These are phyloP conservation scores for Capsaspora owczarzaki DNA, from an alignment of 78 protist species.

Conservation along the genomic window DNA sequence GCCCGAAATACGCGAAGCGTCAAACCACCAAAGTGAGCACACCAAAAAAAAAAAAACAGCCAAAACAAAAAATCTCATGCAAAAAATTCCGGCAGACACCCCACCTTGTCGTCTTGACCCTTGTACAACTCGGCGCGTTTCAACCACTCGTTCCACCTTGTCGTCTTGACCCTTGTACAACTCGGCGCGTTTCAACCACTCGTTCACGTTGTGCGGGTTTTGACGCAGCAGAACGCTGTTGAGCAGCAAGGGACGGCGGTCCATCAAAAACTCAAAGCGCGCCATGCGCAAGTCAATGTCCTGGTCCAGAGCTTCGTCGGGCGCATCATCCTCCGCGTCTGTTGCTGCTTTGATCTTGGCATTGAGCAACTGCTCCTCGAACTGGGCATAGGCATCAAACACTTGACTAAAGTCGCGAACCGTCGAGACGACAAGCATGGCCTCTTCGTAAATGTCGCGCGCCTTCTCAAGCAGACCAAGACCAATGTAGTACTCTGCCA, in stretches of 20 bases:
- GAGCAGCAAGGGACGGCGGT: slow-evolving; percentile 69
- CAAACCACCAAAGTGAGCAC: background rate
- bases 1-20: background rate
- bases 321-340: background rate
- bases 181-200: slow-evolving; percentile 90
- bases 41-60: no score
- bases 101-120: no score
- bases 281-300: slow-evolving; percentile 71
- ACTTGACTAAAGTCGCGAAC: slow-evolving; percentile 87
- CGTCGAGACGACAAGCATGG: slow-evolving; percentile 61
- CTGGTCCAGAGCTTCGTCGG: background rate
- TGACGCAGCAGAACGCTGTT: slow-evolving; percentile 78
- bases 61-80: background rate
- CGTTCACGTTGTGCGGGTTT: slow-evolving; percentile 89
- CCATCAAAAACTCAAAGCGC: slow-evolving; percentile 67
- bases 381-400: slow-evolving; percentile 90
- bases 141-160: slow-evolving; percentile 95
- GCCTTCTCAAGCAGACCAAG: slow-evolving; percentile 92
- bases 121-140: slow-evolving; percentile 68
- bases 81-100: background rate
- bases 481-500: slow-evolving; percentile 85
- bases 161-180: slow-evolving; percentile 51
- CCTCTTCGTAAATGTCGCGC: slow-evolving; percentile 95
- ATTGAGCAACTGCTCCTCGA: slow-evolving; percentile 70
- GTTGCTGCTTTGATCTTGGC: background rate